These are phyloP conservation scores for Phoma sp. DNA, from an alignment of 2,329 filamentous ascomycete genomes.

Conservation along the genomic window DNA sequence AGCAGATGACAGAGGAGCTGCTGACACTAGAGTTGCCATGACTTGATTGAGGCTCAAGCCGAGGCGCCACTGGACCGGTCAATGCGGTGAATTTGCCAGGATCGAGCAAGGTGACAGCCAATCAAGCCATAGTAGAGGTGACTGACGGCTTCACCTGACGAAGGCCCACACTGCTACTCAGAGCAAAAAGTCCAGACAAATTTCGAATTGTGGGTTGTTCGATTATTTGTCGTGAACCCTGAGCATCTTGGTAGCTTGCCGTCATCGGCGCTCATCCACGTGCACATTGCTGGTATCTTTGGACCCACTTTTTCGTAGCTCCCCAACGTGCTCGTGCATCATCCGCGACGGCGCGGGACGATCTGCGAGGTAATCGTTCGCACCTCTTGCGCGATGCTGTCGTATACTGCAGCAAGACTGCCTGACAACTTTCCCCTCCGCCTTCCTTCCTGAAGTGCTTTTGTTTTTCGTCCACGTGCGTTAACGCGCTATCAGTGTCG, in stretches of 20 bases:
- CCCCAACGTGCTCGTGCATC: constrained; percentile 9
- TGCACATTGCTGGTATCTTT: neutral
- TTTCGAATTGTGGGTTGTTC: neutral
- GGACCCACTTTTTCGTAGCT: constrained; percentile 7
- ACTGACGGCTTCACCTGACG: no score
- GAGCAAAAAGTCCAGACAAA: no score
- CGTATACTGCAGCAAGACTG: neutral
- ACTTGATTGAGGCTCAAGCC: constrained; percentile 16
- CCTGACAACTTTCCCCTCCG: neutral
- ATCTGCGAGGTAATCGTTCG: constrained; percentile 6
- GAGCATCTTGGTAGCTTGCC: neutral
- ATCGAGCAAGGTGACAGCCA: neutral
- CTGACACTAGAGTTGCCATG: constrained; percentile 9
- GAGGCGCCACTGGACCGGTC: constrained; percentile 12
- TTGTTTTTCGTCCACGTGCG: constrained; percentile 11
- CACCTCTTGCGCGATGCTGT: constrained; percentile 1
- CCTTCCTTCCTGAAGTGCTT: neutral
- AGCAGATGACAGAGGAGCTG: neutral
- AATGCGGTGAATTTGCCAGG: constrained; percentile 11
- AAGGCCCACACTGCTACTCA: no score
- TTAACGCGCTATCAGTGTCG: constrained; percentile 7
- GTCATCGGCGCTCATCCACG: constrained; percentile 4
- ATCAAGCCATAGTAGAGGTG: neutral
- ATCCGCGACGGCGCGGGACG: constrained; percentile 3
- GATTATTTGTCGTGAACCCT: neutral